Base-by-base conservation (phyloP, 2,329 filamentous ascomycete genomes). In the Davidsoniella eucalypti region DNA sequence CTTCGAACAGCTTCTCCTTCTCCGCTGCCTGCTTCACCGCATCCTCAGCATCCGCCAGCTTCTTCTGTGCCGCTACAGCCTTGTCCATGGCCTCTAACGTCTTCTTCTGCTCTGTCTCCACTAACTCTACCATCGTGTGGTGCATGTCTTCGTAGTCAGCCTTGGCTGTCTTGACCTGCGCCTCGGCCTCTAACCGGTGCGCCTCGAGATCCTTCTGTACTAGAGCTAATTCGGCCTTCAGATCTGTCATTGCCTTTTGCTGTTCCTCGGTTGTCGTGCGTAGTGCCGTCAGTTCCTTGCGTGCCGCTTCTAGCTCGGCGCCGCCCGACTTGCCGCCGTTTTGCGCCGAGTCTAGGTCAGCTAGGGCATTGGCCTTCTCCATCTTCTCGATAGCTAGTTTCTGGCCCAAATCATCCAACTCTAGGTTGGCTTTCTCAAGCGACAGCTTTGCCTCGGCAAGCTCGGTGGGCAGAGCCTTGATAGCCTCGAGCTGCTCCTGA, bases 101-200 rank as follows among this genome's bases (percentile, higher is more conserved):
- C 64, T 71, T 75, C 57, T 61, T 68, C 57, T 72, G 68, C 47
- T 73, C 72, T 57, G 80, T 76, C 59, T 80, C 76, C 2, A 78
- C 68, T 49, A 80, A 64, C 56, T 72, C 63, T 4, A 72, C 78
- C 66, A 81, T 69, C 54, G 72, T 76, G 47, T 81, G 75, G 58
- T 76, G 73, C 65, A 81, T 72, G 55, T 79, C 75, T 58, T 73
- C 70, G 61, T 77, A 79, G 60, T 79, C 75, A n/a, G 70, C 67
- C 60, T 69, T 67, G 44, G 71, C 67, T n/a, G 69, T 75, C 69
- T 76, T 76, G 48, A 66, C 58, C 59, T 69, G 70, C 9, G 69
- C 68, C 9, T 72, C 69, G 2, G 69, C 67, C 57, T 74, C 70
- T 18, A 69, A 65, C 61, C 67, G 69, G 56, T 70, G 64, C 6